Base-by-base conservation (phyloP, 805 yeast species). In the Spathaspora passalidarum region DNA sequence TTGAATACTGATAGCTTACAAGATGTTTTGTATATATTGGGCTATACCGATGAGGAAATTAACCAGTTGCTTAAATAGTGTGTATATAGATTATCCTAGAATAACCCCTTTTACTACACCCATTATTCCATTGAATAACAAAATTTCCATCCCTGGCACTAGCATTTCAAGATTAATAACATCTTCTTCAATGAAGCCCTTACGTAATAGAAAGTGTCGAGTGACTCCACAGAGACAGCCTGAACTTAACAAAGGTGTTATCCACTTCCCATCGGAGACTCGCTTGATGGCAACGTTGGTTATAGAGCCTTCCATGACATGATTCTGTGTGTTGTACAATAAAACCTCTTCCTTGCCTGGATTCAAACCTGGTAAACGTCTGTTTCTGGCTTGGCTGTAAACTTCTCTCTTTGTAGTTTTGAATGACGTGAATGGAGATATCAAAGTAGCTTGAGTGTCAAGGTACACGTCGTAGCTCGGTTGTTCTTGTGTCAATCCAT, bases 221-320 rank as follows among this genome's bases (percentile, higher is more conserved):
- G 81, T 79, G 0, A 86, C 89, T 9, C 98, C 97, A 63, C 89
- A 83, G 40, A 92, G 71, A 59, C 96, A 88, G 0, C 98, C 98
- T 11, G 81, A 68, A 1, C 81, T 68, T 23, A 90, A 68, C n/a
- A 73, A 68, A 1, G 99, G 98, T 0, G 98, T 92, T 3, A 82
- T 66, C 92, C 96, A 94, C 21, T 62, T 59, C 38, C 74, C 78
- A 6, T 54, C 57, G 2, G 46, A 37, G 34, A 54, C 58, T 42
- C 80, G 62, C 55, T 60, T 65, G 35, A 90, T 65, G 0, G 96
- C 97, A 9, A 91, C 74, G 55, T 86, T 88, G 11, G 94, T 82
- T 14, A 89, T 82, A 2, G 94, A 80, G 0, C 96, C 95, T 63
- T 92, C 99, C 65, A 84, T 70, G 13, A 89, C 58, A 47, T 80